Conservation (phyloP, 441 rosid genomes). For the Adansonia madagascariensis region DNA sequence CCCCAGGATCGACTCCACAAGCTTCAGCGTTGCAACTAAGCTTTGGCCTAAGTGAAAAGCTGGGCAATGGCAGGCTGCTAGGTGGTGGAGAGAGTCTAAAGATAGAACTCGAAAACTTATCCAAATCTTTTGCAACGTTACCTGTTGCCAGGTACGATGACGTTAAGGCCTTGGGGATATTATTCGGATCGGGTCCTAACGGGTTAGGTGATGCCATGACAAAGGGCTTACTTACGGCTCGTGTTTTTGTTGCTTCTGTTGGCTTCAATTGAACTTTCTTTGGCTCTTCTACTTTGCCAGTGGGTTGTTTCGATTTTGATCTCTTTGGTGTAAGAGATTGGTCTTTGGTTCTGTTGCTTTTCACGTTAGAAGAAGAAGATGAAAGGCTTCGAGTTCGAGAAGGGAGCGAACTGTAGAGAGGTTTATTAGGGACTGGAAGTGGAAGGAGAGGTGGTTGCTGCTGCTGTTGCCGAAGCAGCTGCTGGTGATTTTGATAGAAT, state of each 20-base stretch:
- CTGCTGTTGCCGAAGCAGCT: neutral
- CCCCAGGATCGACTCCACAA: conserved; percentile 49
- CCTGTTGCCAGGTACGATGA: conserved; percentile 25
- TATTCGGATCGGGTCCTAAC: conserved; percentile 48
- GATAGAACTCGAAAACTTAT: conserved; percentile 45
- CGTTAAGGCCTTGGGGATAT: conserved; percentile 43
- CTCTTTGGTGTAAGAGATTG: conserved; percentile 46
- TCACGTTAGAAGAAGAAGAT: conserved; percentile 32
- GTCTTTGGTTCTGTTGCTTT: conserved; percentile 36
- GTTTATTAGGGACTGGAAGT: conserved; percentile 48
- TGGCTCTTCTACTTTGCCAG: conserved; percentile 23
- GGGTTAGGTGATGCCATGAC: conserved; percentile 27
- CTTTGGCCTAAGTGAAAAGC: conserved; percentile 69
- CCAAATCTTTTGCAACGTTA: conserved; percentile 27
- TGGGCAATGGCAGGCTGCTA: conserved; percentile 92
- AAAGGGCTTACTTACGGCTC: conserved; percentile 9
- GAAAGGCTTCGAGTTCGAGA: conserved; percentile 38
- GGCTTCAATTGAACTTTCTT: conserved; percentile 27
- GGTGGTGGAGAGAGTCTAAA: conserved; percentile 77
- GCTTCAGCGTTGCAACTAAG: conserved; percentile 75
- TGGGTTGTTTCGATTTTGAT: conserved; percentile 39
- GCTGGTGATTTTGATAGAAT: conserved; percentile 13
- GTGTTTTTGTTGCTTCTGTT: conserved; percentile 11
- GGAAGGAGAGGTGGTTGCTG: conserved; percentile 83
- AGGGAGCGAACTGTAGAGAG: conserved; percentile 40